Base-by-base conservation (phyloP, 2,329 filamentous ascomycete genomes). In the Pseudopithomyces chartarum region DNA sequence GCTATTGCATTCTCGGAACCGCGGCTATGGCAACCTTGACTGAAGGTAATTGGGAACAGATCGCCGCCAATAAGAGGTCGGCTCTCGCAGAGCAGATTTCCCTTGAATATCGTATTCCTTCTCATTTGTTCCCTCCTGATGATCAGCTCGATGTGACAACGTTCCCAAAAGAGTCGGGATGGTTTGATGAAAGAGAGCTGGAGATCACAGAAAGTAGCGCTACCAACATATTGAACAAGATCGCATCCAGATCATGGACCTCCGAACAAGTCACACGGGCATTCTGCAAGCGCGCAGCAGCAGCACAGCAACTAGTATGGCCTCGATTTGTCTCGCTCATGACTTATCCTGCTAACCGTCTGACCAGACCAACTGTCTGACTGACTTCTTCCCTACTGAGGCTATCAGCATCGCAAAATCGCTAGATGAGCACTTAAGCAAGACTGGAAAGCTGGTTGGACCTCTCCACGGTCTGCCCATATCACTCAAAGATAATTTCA, bases 401-500 rank as follows among this genome's bases (percentile, higher is more conserved):
- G 84, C 83, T 2, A 75, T 86, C 45, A 68, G 76, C 29, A 76
- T 77, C 38, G 84, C 84, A 3, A 79, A 80, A 59, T 74, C 80
- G 36, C 77, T 86, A 0, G 85, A 87, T 65, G 75, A 80, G 0
- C 77, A 85, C 55, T 76, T 84, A 3, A 61, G 73, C 19, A 73
- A 71, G 47, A 81, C 75, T 12, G 80, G 79, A 23, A 73, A 77
- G 59, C 71, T 80, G 0, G 74, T 82, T 36, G 89, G 89, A 0
- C 87, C 88, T 1, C 79, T 92, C 1, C 89, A 91, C 70, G 89
- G 87, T 70, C 56, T 89, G 0, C 86, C 86, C 0, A 77, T 89
- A 46, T 85, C 87, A 0, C 80, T 92, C 45, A 92, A 92, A 66
- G 89, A 91, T 74, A 87, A 88, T 66, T 88, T 90, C 78, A 83